Percentiles rank a stretch among this genome's conserved stretches.
These are phyloP conservation scores for Mycena sanguinolenta DNA, from an alignment of 768 basidiomycete genomes.

Conservation along the genomic window DNA sequence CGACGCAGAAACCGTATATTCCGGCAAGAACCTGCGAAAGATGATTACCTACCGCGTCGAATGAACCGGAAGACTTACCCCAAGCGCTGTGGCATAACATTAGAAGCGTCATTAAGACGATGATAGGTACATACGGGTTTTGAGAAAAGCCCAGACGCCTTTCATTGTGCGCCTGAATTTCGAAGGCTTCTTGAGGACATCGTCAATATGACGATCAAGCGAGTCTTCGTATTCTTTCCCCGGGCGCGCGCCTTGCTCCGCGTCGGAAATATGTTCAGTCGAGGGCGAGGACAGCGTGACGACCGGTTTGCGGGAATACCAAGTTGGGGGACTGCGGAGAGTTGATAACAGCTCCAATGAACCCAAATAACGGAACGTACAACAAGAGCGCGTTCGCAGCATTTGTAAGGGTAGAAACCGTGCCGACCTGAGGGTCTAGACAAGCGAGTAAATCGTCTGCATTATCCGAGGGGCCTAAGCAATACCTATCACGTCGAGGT, in stretches of 20 bases:
- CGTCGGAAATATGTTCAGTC: conserved; percentile 45
- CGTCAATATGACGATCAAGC: conserved; percentile 84
- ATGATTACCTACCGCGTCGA: conserved; percentile 14
- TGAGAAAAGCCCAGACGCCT: conserved; percentile 87
- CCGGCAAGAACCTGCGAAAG: conserved; percentile 67
- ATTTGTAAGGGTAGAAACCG: conserved; percentile 82
- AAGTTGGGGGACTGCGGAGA: conserved; percentile 71
- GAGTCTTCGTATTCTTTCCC: conserved; percentile 55
- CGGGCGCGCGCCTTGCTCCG: conserved; percentile 39
- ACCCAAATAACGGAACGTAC: conserved; percentile 47
- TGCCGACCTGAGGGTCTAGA: conserved; percentile 79
- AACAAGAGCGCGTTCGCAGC: conserved; percentile 85
- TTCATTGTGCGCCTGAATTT: conserved; percentile 69
- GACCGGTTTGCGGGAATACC: conserved; percentile 79
- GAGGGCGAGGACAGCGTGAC: conserved; percentile 63
- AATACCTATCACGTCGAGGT: conserved; percentile 84
- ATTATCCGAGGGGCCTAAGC: conserved; percentile 3
- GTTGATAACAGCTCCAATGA: not conserved
- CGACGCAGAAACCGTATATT: conserved; percentile 83
- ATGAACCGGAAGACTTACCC: conserved; percentile 57
- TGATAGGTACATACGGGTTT: conserved; percentile 73
- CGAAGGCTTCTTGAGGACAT: conserved; percentile 74
- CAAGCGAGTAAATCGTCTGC: not conserved
- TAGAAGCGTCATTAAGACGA: conserved; percentile 13
- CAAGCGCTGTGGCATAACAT: conserved; percentile 63